phyloP scores from a whole-genome alignment of 352 stramenopile species.

The Phytophthora capsici region DNA sequence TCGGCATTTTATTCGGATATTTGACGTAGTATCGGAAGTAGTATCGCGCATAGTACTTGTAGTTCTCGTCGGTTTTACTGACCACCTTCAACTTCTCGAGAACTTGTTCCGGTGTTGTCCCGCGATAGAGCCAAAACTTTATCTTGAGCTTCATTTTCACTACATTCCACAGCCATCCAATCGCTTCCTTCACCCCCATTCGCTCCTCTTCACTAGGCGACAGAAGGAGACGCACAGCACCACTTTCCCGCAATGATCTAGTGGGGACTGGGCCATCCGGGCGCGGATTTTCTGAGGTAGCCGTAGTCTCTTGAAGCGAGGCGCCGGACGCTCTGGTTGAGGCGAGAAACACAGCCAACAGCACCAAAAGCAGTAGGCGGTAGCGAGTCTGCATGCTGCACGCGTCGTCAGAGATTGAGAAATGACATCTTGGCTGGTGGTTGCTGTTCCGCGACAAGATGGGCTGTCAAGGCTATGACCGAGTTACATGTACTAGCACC shows the following conservation, averaged over 20 bases:
- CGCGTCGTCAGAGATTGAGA: not conserved
- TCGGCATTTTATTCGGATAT: slow-evolving; percentile 11
- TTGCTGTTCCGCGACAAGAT: not conserved
- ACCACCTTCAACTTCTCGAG: slow-evolving; percentile 19
- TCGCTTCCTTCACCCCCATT: not conserved
- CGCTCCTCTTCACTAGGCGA: not conserved
- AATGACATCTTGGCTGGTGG: slow-evolving; percentile 10
- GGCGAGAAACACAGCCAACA: not conserved
- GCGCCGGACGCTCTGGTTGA: not conserved
- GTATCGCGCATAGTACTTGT: slow-evolving; percentile 33
- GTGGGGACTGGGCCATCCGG: not conserved
- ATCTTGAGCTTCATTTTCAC: slow-evolving; percentile 15
- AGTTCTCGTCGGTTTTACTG: slow-evolving; percentile 17
- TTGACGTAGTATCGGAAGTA: slow-evolving; percentile 29
- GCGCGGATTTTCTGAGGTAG: not conserved
- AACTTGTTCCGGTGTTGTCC: slow-evolving; percentile 6
- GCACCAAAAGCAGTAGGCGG: not conserved
- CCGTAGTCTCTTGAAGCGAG: not conserved
- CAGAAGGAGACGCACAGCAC: not conserved
- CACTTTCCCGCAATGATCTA: not conserved
- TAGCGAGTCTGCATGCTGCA: not conserved
- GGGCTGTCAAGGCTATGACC: slow-evolving; percentile 4
- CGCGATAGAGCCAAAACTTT: slow-evolving; percentile 15
- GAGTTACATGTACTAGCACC: too few relatives aligned
- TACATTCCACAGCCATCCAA: slow-evolving; percentile 2